Evolutionary conservation across 148 eudicot species (phyloP), one percentile per base, ranked within the genome.

Genomic region (Chenopodium quinoa): DNA sequence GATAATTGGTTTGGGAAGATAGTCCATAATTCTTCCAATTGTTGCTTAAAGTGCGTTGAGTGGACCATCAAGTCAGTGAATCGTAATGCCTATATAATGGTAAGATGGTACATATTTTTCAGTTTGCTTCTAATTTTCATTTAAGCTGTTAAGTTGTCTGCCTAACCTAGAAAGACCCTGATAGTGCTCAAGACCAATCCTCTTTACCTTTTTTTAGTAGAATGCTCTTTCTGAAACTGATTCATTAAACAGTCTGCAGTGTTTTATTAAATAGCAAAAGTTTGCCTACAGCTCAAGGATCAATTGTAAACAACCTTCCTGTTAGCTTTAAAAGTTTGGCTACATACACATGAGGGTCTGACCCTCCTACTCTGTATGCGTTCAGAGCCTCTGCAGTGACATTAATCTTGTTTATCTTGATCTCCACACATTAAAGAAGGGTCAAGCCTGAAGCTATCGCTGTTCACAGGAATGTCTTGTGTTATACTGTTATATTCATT

Each of bases 71-170:
- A 83, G 87, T 96, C 97, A 25, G 93, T 93, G 70, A 96, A 93
- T 88, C 97, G 91, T 48, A 93, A 96, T 81, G 98, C 97, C 74
- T 96, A 96, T 84, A 96, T 96, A 29, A 91, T 96, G 99, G 99
- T 93, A 86, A 82, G 87, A 16, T 76, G 44, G 20, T 71, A 16
- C 58, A 32, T 63, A 52, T 73, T 14, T 32, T 23, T 73, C 31
- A 4, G 12, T 58, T 37, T 46, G 6, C 46, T 77, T 72, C 34
- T 22, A 44, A 54, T 22, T 70, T 69, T 56, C 27, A 0, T 66
- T 10, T 66, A 47, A 75, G 50, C 52, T 19, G 19, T 67, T 60
- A 17, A 8, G 54, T 74, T 52, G 64, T 48, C 47, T 50, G 16
- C 44, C 67, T 63, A 47, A 29, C 37, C 20, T 65, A 65, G 81